Conservation (phyloP, 106 monocot species). For the Apostasia ramifera region DNA sequence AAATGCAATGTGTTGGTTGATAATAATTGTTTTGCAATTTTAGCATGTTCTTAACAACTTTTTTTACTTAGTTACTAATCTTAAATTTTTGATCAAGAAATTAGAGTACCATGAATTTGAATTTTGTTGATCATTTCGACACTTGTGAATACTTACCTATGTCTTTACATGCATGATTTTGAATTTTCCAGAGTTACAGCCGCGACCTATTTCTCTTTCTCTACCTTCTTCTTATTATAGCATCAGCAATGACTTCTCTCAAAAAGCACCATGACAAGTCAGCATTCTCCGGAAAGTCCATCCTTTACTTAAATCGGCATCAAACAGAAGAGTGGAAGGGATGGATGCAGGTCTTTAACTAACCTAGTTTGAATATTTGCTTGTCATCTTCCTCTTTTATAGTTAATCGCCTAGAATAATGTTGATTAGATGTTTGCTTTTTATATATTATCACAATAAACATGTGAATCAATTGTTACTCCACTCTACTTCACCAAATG, state of each 20-base stretch:
- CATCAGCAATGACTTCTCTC: conserved; percentile 39
- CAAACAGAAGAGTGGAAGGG: conserved; percentile 59
- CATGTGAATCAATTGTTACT: too few species aligned
- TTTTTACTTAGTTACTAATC: too few species aligned
- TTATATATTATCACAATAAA: neutral
- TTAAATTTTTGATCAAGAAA: too few species aligned
- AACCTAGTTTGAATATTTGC: neutral
- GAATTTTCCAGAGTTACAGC: conserved; percentile 32
- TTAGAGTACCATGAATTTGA: neutral
- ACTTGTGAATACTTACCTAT: neutral
- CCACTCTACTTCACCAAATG: neutral
- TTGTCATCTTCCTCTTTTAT: neutral
- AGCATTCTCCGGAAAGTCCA: conserved; percentile 41
- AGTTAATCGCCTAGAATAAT: neutral
- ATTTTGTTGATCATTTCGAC: neutral
- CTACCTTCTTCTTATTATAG: conserved; percentile 43
- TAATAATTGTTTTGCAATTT: too few species aligned
- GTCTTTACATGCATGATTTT: neutral
- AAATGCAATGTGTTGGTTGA: too few species aligned
- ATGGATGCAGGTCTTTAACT: conserved; percentile 39
- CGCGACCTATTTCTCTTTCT: conserved; percentile 48
- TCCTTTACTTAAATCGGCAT: conserved; percentile 45
- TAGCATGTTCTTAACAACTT: too few species aligned
- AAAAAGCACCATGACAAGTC: conserved; percentile 46
- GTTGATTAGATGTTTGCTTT: conserved; percentile 1